These are phyloP conservation scores for Trichoderma polysporum DNA, from an alignment of 2,329 filamentous ascomycete genomes.

Conservation along the genomic window DNA sequence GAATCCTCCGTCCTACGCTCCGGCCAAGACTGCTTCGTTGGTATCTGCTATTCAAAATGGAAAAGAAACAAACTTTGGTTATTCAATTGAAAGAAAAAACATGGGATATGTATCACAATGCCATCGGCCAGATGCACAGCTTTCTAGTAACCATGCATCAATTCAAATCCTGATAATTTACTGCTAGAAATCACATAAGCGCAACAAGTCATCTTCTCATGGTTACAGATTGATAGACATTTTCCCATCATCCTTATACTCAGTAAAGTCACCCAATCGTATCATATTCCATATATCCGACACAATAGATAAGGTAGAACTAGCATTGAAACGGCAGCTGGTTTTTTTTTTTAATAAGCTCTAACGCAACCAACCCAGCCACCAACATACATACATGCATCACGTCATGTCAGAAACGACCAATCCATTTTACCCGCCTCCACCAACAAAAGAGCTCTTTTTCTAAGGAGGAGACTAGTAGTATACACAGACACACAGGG, in stretches of 20 bases:
- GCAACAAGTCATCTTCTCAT: background rate
- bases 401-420: constrained; percentile 30
- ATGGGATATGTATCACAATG: background rate
- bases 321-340: constrained; percentile 47
- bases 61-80: background rate
- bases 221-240: fast-evolving
- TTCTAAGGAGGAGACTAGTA: constrained; percentile 44
- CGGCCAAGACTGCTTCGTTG: background rate
- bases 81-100: background rate
- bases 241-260: background rate
- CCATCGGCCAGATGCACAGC: background rate
- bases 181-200: background rate
- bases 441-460: constrained; percentile 42
- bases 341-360: constrained; percentile 46
- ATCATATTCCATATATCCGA: background rate
- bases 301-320: background rate
- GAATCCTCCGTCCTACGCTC: background rate
- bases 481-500: constrained; percentile 37
- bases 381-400: constrained; percentile 28
- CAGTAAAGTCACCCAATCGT: background rate
- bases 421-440: constrained; percentile 42
- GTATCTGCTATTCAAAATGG: background rate
- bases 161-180: background rate
- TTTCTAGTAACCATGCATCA: background rate
- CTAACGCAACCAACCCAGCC: constrained; percentile 38